Percentiles rank a stretch among this genome's conserved stretches.
Conservation (phyloP, 345 rosid species). For the Sonneratia caseolaris region DNA sequence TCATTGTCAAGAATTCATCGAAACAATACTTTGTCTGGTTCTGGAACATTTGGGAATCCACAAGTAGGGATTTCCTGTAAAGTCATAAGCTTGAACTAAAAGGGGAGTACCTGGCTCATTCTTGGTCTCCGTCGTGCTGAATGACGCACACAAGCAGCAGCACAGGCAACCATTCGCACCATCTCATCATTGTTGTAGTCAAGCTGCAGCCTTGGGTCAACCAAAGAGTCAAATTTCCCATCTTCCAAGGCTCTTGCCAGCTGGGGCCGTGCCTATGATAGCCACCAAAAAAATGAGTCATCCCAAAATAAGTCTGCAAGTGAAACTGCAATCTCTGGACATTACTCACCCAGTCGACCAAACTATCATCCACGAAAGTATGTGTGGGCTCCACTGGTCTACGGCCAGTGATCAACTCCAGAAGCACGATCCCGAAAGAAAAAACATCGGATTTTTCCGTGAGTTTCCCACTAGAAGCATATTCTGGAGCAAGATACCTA, state of each 20-base stretch:
- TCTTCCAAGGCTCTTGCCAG: conserved; percentile 59
- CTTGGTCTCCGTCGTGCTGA: conserved; percentile 81
- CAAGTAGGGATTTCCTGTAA: neutral
- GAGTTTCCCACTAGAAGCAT: conserved; percentile 87
- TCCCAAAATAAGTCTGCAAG: neutral
- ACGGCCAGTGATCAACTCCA: conserved; percentile 81
- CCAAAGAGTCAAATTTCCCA: conserved; percentile 51
- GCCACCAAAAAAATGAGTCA: neutral
- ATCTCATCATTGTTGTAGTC: conserved; percentile 58
- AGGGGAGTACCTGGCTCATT: conserved; percentile 70
- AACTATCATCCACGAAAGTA: conserved; percentile 74
- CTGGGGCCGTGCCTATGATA: conserved; percentile 72
- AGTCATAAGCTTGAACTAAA: no score
- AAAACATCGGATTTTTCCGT: conserved; percentile 82
- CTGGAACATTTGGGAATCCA: neutral
- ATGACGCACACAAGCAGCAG: conserved; percentile 71
- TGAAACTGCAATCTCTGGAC: neutral
- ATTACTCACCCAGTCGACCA: conserved; percentile 87
- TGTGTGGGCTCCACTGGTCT: conserved; percentile 60
- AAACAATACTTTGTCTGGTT: no score
- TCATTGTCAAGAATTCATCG: no score
- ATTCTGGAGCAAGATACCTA: conserved; percentile 93
- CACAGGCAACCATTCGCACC: conserved; percentile 83
- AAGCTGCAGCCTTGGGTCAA: conserved; percentile 50
- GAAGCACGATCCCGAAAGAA: conserved; percentile 86